Base-by-base conservation (phyloP, 305 asterid species). In the Ajuga reptans region DNA sequence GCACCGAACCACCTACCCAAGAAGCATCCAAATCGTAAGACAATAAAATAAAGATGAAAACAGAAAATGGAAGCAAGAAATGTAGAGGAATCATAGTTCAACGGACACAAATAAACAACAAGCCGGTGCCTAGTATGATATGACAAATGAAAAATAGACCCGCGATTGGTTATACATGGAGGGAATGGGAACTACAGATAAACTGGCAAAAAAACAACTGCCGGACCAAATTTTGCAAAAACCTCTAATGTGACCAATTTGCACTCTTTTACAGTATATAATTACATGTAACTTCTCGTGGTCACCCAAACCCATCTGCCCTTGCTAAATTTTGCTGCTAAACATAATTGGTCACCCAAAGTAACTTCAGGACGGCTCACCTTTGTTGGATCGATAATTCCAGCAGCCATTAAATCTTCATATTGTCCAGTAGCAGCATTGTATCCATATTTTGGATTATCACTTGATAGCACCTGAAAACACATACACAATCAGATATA, bases 351-450 rank as follows among this genome's bases (percentile, higher is more conserved):
- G 11, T 56, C 2, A 5, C 43, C n/a, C 5, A 15, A 11, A 59
- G 52, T 4, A 59, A 61, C 9, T 15, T 4, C 78, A 43, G n/a
- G 50, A n/a, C 5, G 16, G 50, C 76, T 72, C 10, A 89, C 97
- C 96, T 93, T 89, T 2, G 96, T 93, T 45, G 96, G 97, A 78
- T 93, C 99, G 45, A 93, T 93, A 2, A 90, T 87, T 73, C 97
- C 95, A 55, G 97, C 97, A 49, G 96, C 87, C 99, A 90, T 89
- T 59, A 89, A 82, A 78, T 91, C 95, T 73, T 89, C 97, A 66
- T 90, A 93, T 47, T 84, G 78, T 68, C 96, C 99, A 6, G 96
- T 87, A 5, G 99, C 97, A 9, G 99, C 96, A 77, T 91, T 93
- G 81, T 87, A 93, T 43, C 99, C 99, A 54, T 75, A 93, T 71